Evolutionary conservation across 345 rosid species (phyloP).

Genomic region (Gossypium bickii): DNA sequence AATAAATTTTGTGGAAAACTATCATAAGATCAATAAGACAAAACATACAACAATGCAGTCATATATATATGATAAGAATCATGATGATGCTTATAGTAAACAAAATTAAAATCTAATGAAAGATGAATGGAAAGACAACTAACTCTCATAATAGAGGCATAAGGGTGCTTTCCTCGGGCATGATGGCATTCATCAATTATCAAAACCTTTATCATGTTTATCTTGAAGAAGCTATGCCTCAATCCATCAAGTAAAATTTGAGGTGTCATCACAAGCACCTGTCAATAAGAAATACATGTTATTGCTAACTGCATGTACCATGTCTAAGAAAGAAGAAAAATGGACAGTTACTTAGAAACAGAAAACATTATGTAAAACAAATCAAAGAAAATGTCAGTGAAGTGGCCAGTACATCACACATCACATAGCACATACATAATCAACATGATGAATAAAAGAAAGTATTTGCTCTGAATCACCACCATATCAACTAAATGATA

Average conservation of each 20-base stretch:
- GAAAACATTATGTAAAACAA: background rate
- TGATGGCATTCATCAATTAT: constrained; percentile 95
- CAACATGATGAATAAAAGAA: background rate
- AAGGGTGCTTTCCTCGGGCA: constrained; percentile 62
- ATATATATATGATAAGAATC: background rate
- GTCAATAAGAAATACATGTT: constrained; percentile 11
- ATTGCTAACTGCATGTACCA: background rate
- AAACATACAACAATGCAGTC: too few relatives aligned
- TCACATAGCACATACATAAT: background rate
- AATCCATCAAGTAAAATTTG: constrained; percentile 66
- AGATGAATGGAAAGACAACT: constrained; percentile 26
- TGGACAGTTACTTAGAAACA: background rate
- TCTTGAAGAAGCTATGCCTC: constrained; percentile 56
- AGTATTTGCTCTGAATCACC: background rate
- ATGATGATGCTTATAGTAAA: background rate
- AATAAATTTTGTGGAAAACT: too few relatives aligned
- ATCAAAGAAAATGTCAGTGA: background rate
- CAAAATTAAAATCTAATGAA: background rate
- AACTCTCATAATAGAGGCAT: constrained; percentile 78
- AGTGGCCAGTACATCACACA: background rate
- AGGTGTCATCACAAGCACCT: constrained; percentile 98
- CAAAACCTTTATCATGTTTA: constrained; percentile 64
- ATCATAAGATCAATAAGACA: too few relatives aligned
- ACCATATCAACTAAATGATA: background rate
- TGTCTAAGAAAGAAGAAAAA: too few relatives aligned